Conservation (phyloP, 108 stramenopile species). For the Fragilaria radians region DNA sequence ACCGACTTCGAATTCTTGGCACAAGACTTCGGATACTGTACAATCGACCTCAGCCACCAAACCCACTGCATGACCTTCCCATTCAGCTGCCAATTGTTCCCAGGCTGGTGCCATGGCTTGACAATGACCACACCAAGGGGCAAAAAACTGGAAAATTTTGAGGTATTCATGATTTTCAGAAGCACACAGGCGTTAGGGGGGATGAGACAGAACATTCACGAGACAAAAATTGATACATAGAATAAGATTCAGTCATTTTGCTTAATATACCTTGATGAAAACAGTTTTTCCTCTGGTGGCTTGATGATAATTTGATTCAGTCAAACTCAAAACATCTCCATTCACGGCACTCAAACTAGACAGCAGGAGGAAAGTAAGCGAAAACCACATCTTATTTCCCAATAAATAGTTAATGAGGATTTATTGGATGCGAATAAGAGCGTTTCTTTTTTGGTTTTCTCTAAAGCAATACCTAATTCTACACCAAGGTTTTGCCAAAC, state of each 20-base stretch:
- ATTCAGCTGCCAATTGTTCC: conserved; percentile 50
- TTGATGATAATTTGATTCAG: conserved; percentile 52
- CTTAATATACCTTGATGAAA: conserved; percentile 60
- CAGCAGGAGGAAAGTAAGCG: too few relatives aligned
- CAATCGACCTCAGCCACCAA: conserved; percentile 57
- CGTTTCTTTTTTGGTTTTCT: too few relatives aligned
- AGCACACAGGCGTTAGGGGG: too few relatives aligned
- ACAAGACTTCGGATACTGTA: conserved; percentile 45
- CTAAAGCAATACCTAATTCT: too few relatives aligned
- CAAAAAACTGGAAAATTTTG: conserved; percentile 31
- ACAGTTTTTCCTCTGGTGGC: conserved; percentile 63
- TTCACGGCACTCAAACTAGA: too few relatives aligned
- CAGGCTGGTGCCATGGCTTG: conserved; percentile 42
- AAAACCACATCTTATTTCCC: too few relatives aligned
- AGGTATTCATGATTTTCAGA: not conserved
- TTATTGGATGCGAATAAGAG: too few relatives aligned
- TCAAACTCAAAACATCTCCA: conserved; percentile 21
- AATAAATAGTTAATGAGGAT: too few relatives aligned
- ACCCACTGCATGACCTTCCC: conserved; percentile 23
- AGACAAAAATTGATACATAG: not conserved
- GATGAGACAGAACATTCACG: too few relatives aligned
- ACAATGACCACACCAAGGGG: conserved; percentile 61
- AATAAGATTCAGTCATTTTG: not conserved
- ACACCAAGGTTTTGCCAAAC: too few relatives aligned
- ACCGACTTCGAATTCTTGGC: conserved; percentile 43